Evolutionary conservation across 2,329 filamentous ascomycete species (phyloP).

Genomic region (Ceratocystis huliohia): DNA sequence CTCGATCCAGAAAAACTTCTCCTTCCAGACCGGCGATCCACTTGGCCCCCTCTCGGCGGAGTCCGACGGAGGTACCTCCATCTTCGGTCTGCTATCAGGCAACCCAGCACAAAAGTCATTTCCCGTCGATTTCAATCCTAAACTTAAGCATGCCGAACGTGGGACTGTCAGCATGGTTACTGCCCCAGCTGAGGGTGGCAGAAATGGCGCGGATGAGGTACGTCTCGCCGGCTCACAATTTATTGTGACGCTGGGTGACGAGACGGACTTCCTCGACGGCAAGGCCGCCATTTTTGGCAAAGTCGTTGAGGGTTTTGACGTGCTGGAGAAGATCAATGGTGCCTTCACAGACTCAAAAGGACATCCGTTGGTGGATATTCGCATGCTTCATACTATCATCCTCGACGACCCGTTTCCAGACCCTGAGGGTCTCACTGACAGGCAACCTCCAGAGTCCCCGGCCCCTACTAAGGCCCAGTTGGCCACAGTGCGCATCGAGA

Average conservation of each 20-base stretch:
- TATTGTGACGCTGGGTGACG: slow-evolving; percentile 78
- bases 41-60: slow-evolving; percentile 71
- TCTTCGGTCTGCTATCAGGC: slow-evolving; percentile 73
- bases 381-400: slow-evolving; percentile 82
- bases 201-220: slow-evolving; percentile 61
- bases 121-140: slow-evolving; percentile 69
- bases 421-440: slow-evolving; percentile 48
- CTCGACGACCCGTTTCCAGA: slow-evolving; percentile 89
- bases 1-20: slow-evolving; percentile 87
- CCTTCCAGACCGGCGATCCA: slow-evolving; percentile 90
- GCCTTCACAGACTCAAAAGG: slow-evolving; percentile 79
- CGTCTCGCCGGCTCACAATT: slow-evolving; percentile 85
- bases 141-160: slow-evolving; percentile 75
- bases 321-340: slow-evolving; percentile 81
- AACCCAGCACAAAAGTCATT: slow-evolving; percentile 61
- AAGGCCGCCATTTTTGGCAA: slow-evolving; percentile 93
- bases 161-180: slow-evolving; percentile 99
- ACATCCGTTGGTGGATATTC: slow-evolving; percentile 82
- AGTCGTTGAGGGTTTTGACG: slow-evolving; percentile 91
- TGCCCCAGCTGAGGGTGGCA: slow-evolving; percentile 57
- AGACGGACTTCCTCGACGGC: slow-evolving; percentile 80
- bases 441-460: slow-evolving; percentile 68
- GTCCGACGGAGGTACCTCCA: slow-evolving; percentile 83
- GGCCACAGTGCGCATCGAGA: slow-evolving; percentile 79
- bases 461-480: slow-evolving; percentile 72